phyloP scores from a whole-genome alignment of 129 eudicot genomes.

The Scalesia atractyloides region DNA sequence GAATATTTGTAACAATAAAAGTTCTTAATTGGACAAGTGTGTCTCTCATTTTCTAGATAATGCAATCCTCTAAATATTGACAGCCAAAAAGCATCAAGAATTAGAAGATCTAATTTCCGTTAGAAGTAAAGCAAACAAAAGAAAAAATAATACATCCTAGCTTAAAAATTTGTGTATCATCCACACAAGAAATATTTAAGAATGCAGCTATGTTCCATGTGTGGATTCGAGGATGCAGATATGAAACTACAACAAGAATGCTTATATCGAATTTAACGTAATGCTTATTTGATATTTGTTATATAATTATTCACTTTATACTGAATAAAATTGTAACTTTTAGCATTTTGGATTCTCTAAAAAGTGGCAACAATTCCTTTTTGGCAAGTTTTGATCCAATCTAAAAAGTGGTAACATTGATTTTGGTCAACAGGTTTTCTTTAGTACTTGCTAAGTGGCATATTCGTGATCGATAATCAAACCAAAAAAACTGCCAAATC shows the following conservation, averaged over 20 bases:
- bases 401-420: neutral
- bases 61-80: neutral
- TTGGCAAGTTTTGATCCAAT: conserved; percentile 1
- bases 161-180: conserved; percentile 98
- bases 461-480: neutral
- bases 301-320: too few species aligned
- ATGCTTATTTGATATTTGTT: neutral
- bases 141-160: conserved; percentile 36
- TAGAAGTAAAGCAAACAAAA: neutral
- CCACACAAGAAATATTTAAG: conserved; percentile 77
- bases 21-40: neutral
- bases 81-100: conserved; percentile 10
- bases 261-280: conserved; percentile 75
- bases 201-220: too few species aligned
- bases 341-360: neutral
- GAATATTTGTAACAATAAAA: conserved; percentile 3
- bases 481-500: too few species aligned
- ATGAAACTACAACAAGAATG: conserved; percentile 44
- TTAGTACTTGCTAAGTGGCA: neutral
- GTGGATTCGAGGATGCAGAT: conserved; percentile 25
- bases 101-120: conserved; percentile 6
- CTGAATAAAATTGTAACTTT: too few species aligned
- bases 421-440: neutral
- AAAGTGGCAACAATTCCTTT: conserved; percentile 3
- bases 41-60: neutral